phyloP scores from a whole-genome alignment of 768 basidiomycete species.

The Leccinum longicurvipes region DNA sequence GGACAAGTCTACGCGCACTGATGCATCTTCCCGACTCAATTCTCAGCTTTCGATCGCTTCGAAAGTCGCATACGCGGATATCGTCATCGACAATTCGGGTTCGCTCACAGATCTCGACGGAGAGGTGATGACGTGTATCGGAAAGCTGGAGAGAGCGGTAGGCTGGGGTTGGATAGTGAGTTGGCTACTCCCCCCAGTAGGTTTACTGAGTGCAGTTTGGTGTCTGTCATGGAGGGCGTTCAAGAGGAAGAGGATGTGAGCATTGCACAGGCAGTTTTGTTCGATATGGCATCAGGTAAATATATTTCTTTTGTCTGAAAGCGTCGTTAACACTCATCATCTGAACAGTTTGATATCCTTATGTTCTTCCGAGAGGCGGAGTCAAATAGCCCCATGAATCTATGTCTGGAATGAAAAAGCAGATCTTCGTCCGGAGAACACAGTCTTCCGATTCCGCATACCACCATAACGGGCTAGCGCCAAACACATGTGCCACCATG shows the following conservation, averaged over 20 bases:
- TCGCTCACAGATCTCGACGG: conserved; percentile 62
- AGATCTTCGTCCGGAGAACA: too few species aligned
- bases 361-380: too few species aligned
- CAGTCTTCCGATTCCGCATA: too few species aligned
- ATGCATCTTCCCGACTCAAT: conserved; percentile 69
- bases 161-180: conserved; percentile 62
- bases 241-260: conserved; percentile 14
- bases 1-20: conserved; percentile 60
- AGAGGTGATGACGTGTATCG: conserved; percentile 38
- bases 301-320: too few species aligned
- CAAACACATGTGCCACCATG: neutral
- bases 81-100: conserved; percentile 88
- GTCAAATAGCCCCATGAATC: too few species aligned
- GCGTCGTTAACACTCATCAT: too few species aligned
- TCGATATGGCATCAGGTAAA: neutral
- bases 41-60: conserved; percentile 77
- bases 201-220: conserved; percentile 45
- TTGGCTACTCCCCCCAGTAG: conserved; percentile 58
- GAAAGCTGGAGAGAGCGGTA: conserved; percentile 40
- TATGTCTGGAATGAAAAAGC: too few species aligned
- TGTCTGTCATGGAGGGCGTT: conserved; percentile 36
- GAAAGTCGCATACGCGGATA: conserved; percentile 83
- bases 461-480: too few species aligned
- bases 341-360: too few species aligned
- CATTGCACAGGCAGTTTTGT: neutral